Evolutionary conservation across 352 stramenopile species (phyloP).

Genomic region (Pythium utonaiense): DNA sequence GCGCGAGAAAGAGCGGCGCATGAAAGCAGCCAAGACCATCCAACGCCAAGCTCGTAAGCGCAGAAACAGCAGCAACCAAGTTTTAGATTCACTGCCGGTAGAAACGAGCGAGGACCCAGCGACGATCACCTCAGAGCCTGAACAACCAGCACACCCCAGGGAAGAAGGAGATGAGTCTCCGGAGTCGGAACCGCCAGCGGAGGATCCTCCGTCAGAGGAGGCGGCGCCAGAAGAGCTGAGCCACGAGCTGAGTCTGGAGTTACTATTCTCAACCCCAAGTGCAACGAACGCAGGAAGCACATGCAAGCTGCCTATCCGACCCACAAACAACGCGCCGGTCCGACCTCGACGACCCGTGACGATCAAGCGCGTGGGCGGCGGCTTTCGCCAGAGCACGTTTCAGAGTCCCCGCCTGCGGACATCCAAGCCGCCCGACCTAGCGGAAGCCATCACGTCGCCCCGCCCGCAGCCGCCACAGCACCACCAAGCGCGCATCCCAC

Average conservation of each 20-base stretch:
- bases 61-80: background rate
- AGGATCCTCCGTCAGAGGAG: background rate
- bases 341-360: conserved; percentile 6
- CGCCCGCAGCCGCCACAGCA: conserved; percentile 6
- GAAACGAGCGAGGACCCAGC: no score
- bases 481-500: conserved; percentile 8
- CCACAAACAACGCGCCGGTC: background rate
- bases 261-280: conserved; percentile 46
- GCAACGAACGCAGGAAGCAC: background rate
- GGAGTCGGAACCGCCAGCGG: background rate
- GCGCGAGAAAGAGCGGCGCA: conserved; percentile 28
- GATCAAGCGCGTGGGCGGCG: conserved; percentile 43
- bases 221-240: conserved; percentile 1
- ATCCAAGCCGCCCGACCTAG: background rate
- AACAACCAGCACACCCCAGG: no score
- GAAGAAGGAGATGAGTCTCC: background rate
- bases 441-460: conserved; percentile 2
- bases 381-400: conserved; percentile 40
- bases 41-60: conserved; percentile 43
- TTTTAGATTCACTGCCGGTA: conserved; percentile 5
- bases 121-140: no score
- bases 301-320: no score
- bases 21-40: conserved; percentile 38
- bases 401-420: conserved; percentile 5
- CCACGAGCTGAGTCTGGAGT: conserved; percentile 47